A percentile compares a stretch with the other conserved stretches of the same genome.
phyloP scores from a whole-genome alignment of 352 stramenopile species.

The Phytophthora megakarya region DNA sequence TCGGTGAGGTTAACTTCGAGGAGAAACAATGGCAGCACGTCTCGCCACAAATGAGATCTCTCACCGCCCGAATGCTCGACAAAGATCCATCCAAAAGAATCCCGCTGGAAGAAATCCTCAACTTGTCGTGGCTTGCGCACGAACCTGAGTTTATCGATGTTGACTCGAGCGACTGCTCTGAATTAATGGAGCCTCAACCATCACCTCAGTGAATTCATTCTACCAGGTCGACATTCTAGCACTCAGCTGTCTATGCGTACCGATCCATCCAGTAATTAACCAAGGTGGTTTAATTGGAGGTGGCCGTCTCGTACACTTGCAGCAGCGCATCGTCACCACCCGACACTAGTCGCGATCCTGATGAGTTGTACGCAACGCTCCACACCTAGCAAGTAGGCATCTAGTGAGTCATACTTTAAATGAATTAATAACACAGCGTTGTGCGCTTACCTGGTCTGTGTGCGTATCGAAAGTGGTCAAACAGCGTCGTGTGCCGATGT shows the following conservation, averaged over 20 bases:
- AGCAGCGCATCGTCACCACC: constrained; percentile 89
- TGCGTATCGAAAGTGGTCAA: constrained; percentile 91
- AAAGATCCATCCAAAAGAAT: constrained; percentile 55
- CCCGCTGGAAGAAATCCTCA: constrained; percentile 57
- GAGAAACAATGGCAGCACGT: constrained; percentile 44
- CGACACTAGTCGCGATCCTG: constrained; percentile 84
- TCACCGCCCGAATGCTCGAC: constrained; percentile 58
- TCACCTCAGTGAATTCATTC: constrained; percentile 19
- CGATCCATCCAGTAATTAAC: background rate
- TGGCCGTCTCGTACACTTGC: constrained; percentile 88
- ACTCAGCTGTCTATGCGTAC: constrained; percentile 9
- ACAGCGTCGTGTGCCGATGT: constrained; percentile 86
- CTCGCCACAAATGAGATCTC: constrained; percentile 36
- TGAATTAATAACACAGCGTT: constrained; percentile 4
- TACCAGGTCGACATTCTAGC: constrained; percentile 3
- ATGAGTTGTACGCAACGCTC: constrained; percentile 91
- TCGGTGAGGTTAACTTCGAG: constrained; percentile 50
- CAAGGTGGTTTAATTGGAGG: constrained; percentile 30
- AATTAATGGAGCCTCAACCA: constrained; percentile 6
- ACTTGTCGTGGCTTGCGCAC: constrained; percentile 56
- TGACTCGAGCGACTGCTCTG: constrained; percentile 2
- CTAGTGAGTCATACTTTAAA: constrained; percentile 2
- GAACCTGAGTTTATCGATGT: constrained; percentile 21
- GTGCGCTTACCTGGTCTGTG: constrained; percentile 75
- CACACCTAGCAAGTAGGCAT: constrained; percentile 63